These are phyloP conservation scores for Pulveroboletus sp. DNA, from an alignment of 1,284 basidiomycete species.

Conservation along the genomic window DNA sequence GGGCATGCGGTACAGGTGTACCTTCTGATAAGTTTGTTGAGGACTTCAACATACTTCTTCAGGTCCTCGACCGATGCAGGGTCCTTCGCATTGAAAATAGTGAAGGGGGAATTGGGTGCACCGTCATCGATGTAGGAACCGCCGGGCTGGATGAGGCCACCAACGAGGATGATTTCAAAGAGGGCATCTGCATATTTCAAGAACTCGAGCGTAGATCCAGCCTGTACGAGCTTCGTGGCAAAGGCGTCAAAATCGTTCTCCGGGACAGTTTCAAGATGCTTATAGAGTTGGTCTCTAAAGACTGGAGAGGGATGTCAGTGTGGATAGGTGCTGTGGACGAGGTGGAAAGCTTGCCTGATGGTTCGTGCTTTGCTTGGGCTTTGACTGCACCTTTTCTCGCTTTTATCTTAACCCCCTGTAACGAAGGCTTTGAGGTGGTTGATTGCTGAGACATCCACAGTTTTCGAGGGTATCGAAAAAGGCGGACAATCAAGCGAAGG, in stretches of 20 bases:
- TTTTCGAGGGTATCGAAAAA: slow-evolving; percentile 41
- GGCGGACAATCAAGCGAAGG: slow-evolving; percentile 25
- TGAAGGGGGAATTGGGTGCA: slow-evolving; percentile 79
- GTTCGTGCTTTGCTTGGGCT: slow-evolving; percentile 88
- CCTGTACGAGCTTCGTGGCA: slow-evolving; percentile 85
- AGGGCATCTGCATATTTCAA: slow-evolving; percentile 95
- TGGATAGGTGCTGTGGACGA: slow-evolving; percentile 10
- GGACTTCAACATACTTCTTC: slow-evolving; percentile 89
- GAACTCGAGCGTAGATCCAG: slow-evolving; percentile 88
- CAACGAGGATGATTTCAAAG: slow-evolving; percentile 93
- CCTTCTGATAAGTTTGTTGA: slow-evolving; percentile 95
- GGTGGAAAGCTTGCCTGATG: slow-evolving; percentile 49
- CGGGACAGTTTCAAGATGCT: slow-evolving; percentile 87
- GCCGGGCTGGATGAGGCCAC: slow-evolving; percentile 93
- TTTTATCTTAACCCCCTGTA: slow-evolving; percentile 86
- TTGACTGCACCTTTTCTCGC: slow-evolving; percentile 86
- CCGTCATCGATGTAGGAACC: slow-evolving; percentile 89
- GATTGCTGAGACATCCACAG: slow-evolving; percentile 87
- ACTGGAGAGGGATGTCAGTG: slow-evolving; percentile 50
- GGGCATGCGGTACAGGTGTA: slow-evolving; percentile 34
- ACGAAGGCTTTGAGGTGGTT: slow-evolving; percentile 77
- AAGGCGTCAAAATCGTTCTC: slow-evolving; percentile 82
- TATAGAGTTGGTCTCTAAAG: slow-evolving; percentile 94
- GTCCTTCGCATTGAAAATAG: slow-evolving; percentile 79
- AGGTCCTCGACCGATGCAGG: slow-evolving; percentile 80